Evolutionary conservation across 495 filamentous ascomycete species (phyloP).

Genomic region (Penicillium daleae): DNA sequence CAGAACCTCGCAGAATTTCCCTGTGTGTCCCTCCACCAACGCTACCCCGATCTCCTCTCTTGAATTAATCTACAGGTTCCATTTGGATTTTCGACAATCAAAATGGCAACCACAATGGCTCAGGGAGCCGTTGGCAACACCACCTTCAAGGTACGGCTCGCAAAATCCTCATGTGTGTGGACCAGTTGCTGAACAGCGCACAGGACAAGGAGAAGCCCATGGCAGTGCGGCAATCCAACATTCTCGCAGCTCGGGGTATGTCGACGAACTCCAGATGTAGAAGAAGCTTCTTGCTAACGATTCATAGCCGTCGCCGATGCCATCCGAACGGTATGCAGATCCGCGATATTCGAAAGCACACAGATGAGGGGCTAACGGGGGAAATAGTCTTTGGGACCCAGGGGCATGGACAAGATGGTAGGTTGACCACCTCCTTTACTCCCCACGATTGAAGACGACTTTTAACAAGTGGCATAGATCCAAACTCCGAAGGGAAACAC

Average conservation of each 20-base stretch:
- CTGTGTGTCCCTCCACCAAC: constrained; percentile 39
- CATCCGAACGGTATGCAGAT: constrained; percentile 72
- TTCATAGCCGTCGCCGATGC: constrained; percentile 88
- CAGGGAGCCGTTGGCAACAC: constrained; percentile 62
- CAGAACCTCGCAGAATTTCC: constrained; percentile 60
- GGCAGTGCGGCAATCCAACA: constrained; percentile 93
- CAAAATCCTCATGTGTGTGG: constrained; percentile 38
- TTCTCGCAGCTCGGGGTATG: constrained; percentile 92
- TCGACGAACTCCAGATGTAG: not conserved
- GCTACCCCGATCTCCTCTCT: constrained; percentile 30
- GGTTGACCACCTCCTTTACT: constrained; percentile 8
- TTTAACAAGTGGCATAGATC: constrained; percentile 54
- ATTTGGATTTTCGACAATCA: constrained; percentile 43
- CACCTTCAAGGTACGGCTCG: constrained; percentile 74
- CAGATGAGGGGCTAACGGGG: constrained; percentile 50
- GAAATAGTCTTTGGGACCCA: constrained; percentile 67
- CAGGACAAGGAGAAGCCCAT: constrained; percentile 98
- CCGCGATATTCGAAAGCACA: constrained; percentile 18
- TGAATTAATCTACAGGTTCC: constrained; percentile 33
- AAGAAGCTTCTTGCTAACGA: constrained; percentile 19
- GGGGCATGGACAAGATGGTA: constrained; percentile 97
- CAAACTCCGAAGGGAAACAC: constrained; percentile 94
- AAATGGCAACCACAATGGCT: constrained; percentile 68
- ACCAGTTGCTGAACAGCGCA: constrained; percentile 50
- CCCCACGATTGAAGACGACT: constrained; percentile 27